A percentile compares a stretch with the other conserved stretches of the same genome.
Evolutionary conservation across 75 land plant genomes (phyloP).

Genomic region (Azolla pinnata): DNA sequence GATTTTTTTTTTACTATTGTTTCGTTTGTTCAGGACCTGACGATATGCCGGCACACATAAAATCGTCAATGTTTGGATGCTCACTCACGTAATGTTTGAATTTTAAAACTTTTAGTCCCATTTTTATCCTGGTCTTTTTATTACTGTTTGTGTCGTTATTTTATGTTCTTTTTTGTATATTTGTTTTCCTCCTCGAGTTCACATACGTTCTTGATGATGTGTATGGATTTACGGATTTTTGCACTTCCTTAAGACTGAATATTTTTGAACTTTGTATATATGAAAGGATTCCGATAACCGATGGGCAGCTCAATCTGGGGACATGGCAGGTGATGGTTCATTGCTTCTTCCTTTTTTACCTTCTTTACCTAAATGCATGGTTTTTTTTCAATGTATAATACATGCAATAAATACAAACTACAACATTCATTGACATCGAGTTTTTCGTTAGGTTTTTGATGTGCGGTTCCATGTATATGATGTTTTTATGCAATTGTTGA

Average conservation of each 20-base stretch:
- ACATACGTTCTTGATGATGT: too few species aligned
- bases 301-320: constrained; percentile 85
- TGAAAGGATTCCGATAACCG: constrained; percentile 77
- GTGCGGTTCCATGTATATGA: too few species aligned
- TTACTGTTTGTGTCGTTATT: constrained; percentile 1
- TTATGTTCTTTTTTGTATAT: too few species aligned
- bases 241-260: background rate
- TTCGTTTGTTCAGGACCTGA: constrained; percentile 64
- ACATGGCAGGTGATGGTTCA: constrained; percentile 98
- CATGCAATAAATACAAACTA: too few species aligned
- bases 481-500: too few species aligned
- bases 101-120: too few species aligned
- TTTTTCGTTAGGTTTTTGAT: too few species aligned
- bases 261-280: constrained; percentile 8
- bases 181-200: too few species aligned
- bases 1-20: too few species aligned
- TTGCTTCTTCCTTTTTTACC: constrained; percentile 1
- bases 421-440: too few species aligned
- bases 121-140: background rate
- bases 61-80: constrained; percentile 97
- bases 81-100: constrained; percentile 52
- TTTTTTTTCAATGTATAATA: background rate
- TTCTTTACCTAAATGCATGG: background rate
- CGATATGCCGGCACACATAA: constrained; percentile 99
- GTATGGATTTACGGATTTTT: background rate